Evolutionary conservation across 1,139 yeast genomes (phyloP), one percentile per base, ranked within the genome.

Genomic region (Candida mesenterica): DNA sequence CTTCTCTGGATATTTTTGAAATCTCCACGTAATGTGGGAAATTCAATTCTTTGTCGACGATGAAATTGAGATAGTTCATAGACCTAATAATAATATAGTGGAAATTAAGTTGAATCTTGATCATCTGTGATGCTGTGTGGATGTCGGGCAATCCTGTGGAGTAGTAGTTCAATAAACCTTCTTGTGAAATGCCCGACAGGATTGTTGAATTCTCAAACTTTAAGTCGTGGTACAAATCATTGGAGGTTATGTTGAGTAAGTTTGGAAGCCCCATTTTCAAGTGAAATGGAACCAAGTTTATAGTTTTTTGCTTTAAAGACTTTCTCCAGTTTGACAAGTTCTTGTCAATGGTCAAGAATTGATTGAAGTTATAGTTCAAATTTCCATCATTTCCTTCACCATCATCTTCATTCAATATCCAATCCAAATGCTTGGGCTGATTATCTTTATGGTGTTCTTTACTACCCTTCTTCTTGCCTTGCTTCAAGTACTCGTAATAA

Each of bases 341-440:
- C 38, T 61, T 64, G 46, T 71, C 77, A 33, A 71, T 71, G 4
- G 65, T 61, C 22, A 65, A 54, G 42, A 71, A 71, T 40, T 71
- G 77, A 37, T 61, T 62, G 39, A 65, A 69, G 43, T 71, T 70
- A 46, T 70, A 70, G 42, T 71, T 71, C 46, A 71, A 61, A 41
- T 71, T 70, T 12, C 77, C 77, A 48, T 71, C 77, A 43, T 69
- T 70, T 10, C 75, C 75, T 48, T 71, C 76, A 18, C 75, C 75
- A 45, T 68, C 77, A 42, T 68, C 74, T 42, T 70, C 74, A 42
- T 68, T 69, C 26, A 69, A 54, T 19, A 70, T 68, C 74, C 75
- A 68, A 41, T 70, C 75, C 22, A 70, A 49, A 35, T 59, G 67
- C 31, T 58, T 59, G 22, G 50, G 60, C 48, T 37, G 45, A n/a